phyloP scores from a whole-genome alignment of 106 monocot species.

The Agapanthus africanus region DNA sequence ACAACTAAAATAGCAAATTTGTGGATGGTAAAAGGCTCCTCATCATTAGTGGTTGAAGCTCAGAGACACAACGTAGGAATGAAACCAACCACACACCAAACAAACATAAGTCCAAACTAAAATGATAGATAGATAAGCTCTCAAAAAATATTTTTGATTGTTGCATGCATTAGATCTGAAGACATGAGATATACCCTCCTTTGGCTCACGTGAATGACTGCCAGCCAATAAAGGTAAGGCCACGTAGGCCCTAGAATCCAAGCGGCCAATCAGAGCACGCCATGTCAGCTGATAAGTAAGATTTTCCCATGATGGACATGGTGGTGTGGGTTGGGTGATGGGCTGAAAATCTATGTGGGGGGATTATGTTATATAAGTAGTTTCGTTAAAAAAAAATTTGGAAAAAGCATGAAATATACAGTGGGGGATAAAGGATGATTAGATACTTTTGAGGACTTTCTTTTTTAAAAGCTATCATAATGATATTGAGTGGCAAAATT shows the following conservation, averaged over 20 bases:
- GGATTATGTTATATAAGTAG: neutral
- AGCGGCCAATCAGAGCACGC: neutral
- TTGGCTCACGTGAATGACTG: constrained; percentile 2
- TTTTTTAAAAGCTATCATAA: neutral
- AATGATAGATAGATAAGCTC: too few relatives aligned
- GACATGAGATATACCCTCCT: neutral
- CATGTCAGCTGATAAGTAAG: constrained; percentile 4
- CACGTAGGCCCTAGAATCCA: constrained; percentile 10
- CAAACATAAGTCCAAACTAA: neutral
- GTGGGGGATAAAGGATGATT: neutral
- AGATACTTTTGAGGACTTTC: too few relatives aligned
- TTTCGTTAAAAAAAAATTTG: neutral
- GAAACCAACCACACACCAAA: neutral
- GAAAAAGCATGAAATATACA: neutral
- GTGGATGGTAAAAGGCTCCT: too few relatives aligned
- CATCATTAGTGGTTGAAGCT: constrained; percentile 10
- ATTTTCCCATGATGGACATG: neutral
- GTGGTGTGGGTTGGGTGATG: neutral
- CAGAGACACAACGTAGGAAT: constrained; percentile 1
- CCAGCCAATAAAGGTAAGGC: neutral
- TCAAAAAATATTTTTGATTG: neutral
- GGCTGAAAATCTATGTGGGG: neutral
- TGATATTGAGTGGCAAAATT: too few relatives aligned
- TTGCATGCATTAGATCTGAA: neutral
- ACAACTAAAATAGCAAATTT: too few relatives aligned